Evolutionary conservation across 2,329 filamentous ascomycete species (phyloP).

Genomic region (Aspergillus chevalieri): DNA sequence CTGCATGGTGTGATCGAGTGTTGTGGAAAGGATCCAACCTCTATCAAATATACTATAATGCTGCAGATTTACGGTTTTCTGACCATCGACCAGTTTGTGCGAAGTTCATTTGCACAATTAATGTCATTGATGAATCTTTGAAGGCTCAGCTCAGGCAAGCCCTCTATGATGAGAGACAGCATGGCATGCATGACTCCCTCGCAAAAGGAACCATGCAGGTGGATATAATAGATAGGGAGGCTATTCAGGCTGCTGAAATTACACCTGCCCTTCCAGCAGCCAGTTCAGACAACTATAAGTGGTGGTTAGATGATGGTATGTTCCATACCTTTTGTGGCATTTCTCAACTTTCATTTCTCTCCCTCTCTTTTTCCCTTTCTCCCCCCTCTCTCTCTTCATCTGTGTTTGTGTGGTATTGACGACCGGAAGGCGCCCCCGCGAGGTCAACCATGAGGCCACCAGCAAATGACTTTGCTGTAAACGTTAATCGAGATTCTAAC

Average conservation of each 20-base stretch:
- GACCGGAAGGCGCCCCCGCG: slow-evolving; percentile 58
- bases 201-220: slow-evolving; percentile 15
- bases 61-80: slow-evolving; percentile 77
- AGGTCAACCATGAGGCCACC: slow-evolving; percentile 66
- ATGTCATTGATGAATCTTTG: slow-evolving; percentile 66
- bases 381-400: neutral
- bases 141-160: slow-evolving; percentile 68
- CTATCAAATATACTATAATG: slow-evolving; percentile 74
- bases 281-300: slow-evolving; percentile 57
- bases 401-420: slow-evolving; percentile 4
- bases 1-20: slow-evolving; percentile 94
- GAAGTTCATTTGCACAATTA: slow-evolving; percentile 77
- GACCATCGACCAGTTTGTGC: slow-evolving; percentile 96
- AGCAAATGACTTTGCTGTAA: slow-evolving; percentile 57
- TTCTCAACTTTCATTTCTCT: no score
- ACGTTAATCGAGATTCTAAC: slow-evolving; percentile 69
- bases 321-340: neutral
- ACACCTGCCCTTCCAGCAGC: slow-evolving; percentile 66
- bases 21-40: slow-evolving; percentile 79
- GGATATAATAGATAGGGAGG: slow-evolving; percentile 59
- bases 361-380: neutral
- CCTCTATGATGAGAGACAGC: slow-evolving; percentile 65
- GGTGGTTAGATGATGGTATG: slow-evolving; percentile 59
- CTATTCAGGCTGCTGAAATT: slow-evolving; percentile 74
- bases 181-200: slow-evolving; percentile 51